Conservation (phyloP, 306 rosid genomes). For the Astragalus membranaceus region DNA sequence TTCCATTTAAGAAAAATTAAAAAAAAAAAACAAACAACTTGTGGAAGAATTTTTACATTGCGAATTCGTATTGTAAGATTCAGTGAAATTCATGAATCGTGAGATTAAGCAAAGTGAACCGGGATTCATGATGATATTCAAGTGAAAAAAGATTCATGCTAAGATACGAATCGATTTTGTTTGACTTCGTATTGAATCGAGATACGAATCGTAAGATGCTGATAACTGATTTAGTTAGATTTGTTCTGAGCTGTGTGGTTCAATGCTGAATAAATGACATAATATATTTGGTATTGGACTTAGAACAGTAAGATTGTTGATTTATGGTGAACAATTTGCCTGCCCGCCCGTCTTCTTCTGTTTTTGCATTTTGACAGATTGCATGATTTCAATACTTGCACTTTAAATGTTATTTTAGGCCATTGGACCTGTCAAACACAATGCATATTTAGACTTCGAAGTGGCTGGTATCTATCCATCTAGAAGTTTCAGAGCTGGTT, state of each 20-base stretch:
- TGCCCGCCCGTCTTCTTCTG: background rate
- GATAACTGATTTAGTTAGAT: background rate
- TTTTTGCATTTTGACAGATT: background rate
- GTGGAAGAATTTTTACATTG: too few species aligned
- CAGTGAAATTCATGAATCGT: too few species aligned
- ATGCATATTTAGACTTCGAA: conserved; percentile 43
- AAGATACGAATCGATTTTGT: too few species aligned
- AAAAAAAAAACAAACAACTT: too few species aligned
- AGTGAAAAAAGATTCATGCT: too few species aligned
- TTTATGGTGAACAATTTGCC: background rate
- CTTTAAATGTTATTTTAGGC: conserved; percentile 42
- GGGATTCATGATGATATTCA: too few species aligned
- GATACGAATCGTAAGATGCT: too few species aligned
- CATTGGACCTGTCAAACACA: conserved; percentile 36
- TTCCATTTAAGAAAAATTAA: too few species aligned
- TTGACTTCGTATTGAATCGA: too few species aligned
- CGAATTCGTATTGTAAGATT: too few species aligned
- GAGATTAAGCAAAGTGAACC: too few species aligned
- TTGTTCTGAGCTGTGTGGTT: background rate
- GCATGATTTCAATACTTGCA: background rate
- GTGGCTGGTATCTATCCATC: conserved; percentile 30
- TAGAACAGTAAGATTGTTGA: background rate
- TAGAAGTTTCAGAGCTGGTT: conserved; percentile 39
- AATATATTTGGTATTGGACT: background rate
- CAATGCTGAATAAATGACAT: background rate